Evolutionary conservation across 768 basidiomycete genomes (phyloP), one percentile per base, ranked within the genome.

Genomic region (Rossbeevera mucosa): DNA sequence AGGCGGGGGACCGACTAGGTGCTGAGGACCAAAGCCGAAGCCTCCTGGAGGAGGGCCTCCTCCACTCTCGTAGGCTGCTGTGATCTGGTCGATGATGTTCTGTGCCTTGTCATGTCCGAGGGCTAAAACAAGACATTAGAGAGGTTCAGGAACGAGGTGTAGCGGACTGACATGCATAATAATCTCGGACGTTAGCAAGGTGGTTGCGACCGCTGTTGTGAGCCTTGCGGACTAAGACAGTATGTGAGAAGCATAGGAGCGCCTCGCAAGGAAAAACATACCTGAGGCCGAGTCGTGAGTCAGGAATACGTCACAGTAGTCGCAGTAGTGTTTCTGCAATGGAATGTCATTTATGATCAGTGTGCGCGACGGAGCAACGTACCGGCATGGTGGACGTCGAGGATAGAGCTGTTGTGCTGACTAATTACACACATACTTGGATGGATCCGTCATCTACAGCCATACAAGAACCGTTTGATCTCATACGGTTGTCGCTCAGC

Each of bases 151-250:
- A n/a, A 22, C 2, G 25, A 18, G 8, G 33, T 29, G 16, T 18
- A 22, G 25, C 3, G 12, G 57, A 53, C 86, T 51, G 56, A 94
- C 93, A 93, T 12, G 93, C 91, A 72, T 96, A 99, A 70, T 98
- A 99, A 63, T 98, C 95, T 54, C 92, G 76, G 52, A 99, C 95
- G 68, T 99, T 99, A 33, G 91, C 79, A 33, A 98, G 80, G 67
- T 99, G 96, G 72, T 99, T 99, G 52, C 95, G 80, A 59, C 96
- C 96, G 52, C 88, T 91, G 72, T 99, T 98, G 71, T 99, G 96
- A 48, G 96, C 96, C 72, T 97, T 96, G 57, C 96, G 88, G 30
- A 96, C 94, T 95, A 62, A 56, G 47, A 44, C 3, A 22, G 25
- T 8, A n/a, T n/a, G 48, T 64, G 57, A 42, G 51, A 51, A 4